Percentiles rank a stretch among this genome's conserved stretches.
Conservation (phyloP, 768 basidiomycete species). For the Lenzites betulinus region DNA sequence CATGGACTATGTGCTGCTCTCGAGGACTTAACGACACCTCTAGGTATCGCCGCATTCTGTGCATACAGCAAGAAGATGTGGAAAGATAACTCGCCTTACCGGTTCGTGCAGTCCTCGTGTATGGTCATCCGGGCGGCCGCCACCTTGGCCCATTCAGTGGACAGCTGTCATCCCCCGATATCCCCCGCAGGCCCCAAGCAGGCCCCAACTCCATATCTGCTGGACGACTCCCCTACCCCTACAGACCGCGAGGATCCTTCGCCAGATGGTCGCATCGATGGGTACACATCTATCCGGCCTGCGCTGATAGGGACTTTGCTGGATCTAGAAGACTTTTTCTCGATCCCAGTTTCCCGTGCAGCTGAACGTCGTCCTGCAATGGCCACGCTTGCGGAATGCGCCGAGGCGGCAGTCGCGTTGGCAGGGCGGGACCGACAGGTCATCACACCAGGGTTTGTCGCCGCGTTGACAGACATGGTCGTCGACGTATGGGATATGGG, state of each 20-base stretch:
- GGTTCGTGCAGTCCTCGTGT: conserved; percentile 12
- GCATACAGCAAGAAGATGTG: conserved; percentile 17
- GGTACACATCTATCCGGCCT: conserved; percentile 9
- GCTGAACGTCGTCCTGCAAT: conserved; percentile 13
- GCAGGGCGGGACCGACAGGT: neutral
- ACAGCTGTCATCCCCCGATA: neutral
- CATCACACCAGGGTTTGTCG: conserved; percentile 3
- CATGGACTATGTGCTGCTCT: no score
- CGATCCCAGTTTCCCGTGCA: conserved; percentile 3
- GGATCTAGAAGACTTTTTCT: conserved; percentile 14
- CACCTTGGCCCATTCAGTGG: neutral
- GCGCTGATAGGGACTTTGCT: neutral
- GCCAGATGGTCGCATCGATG: neutral
- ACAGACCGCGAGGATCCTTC: neutral
- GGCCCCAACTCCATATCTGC: neutral
- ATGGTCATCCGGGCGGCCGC: conserved; percentile 16
- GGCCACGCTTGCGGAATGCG: conserved; percentile 17
- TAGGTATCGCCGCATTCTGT: conserved; percentile 15
- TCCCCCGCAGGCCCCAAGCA: neutral
- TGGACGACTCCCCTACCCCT: neutral
- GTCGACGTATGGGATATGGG: neutral
- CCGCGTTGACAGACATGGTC: conserved; percentile 5
- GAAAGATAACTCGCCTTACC: conserved; percentile 15
- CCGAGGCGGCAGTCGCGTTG: conserved; percentile 10
- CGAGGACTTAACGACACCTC: no score